Base-by-base conservation (phyloP, 2,329 filamentous ascomycete genomes). In the Periglandula ipomoeae region DNA sequence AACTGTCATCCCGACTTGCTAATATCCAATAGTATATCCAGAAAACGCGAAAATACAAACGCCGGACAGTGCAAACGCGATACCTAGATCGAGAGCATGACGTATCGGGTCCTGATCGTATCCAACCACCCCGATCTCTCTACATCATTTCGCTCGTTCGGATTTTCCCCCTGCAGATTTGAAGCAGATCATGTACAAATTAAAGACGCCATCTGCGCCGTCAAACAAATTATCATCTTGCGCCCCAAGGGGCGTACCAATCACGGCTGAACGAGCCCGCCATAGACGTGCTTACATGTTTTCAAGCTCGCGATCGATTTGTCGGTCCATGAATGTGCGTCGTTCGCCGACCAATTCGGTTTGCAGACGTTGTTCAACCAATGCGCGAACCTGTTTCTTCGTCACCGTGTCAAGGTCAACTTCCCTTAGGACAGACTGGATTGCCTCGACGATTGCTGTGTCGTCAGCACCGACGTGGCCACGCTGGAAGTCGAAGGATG, bases 381-480 rank as follows among this genome's bases (percentile, higher is more conserved):
- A 76, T 3, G 87, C 90, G 45, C 87, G 79, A 49, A 93, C 85
- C 70, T 97, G 91, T 73, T 98, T 98, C 82, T 97, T 98, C 6
- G 93, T 98, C 43, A 97, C 88, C n/a, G 79, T 91, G 65, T 98
- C 93, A 38, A 98, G 75, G 65, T 98, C 91, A 1, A 96, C 89
- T 60, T 96, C 91, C 15, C 76, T 70, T 53, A 98, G 73, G 58
- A 93, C 93, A 45, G 77, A 73, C 60, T 89, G 85, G 53, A 97
- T 91, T 1, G 87, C 86, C 52, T 94, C 87, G 17, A 88, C 76
- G 55, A 98, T 96, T 52, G 81, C 78, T 41, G 72, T 73, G 59
- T 97, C 90, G 55, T 85, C 87, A 0, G 89, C 87, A 0, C 87
- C 89, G 22, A 71, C 72, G 49, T 72, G 65, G 40, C 73, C 73